Base-by-base conservation (phyloP, 495 filamentous ascomycete species). In the Xylaria grammica region DNA sequence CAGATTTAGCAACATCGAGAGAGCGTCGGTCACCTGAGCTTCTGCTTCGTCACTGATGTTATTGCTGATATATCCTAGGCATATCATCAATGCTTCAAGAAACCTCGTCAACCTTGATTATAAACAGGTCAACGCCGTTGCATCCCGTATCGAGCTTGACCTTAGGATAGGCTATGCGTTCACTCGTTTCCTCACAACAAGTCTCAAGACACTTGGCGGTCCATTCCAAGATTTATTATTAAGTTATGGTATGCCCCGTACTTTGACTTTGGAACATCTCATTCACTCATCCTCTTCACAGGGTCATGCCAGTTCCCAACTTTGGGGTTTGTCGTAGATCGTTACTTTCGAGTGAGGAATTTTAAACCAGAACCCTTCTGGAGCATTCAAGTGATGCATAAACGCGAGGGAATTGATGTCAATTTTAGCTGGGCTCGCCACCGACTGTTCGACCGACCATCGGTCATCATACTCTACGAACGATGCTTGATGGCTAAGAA, bases 241-340 rank as follows among this genome's bases (percentile, higher is more conserved):
- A 29, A 97, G 93, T 74, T 99, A 98, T 76, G 95, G 93, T 94
- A 76, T 81, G 69, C 62, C 10, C 30, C 34, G n/a, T 77, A 22
- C n/a, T 53, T 30, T 8, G 29, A 48, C 29, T 52, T 55, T 2
- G 9, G 20, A 62, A 22, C 6, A n/a, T 15, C 36, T n/a, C 44
- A 11, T 46, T 45, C n/a, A 48, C 44, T 62, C 22, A 46, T 49
- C 13, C 61, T 71, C 60, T 53, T 50, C 4, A 13, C 56, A 95
- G 92, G 94, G 17, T 96, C 93, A 13, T 99, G 95, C 63, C 95
- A 99, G 77, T 99, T 99, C 71, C 95, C 95, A 13, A 98, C 96
- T 0, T 80, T 99, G 13, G 95, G 95, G 3, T 99, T 99, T 67
- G 93, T 99, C 0, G 95, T 99, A 15, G 96, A 99, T 74, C 86